Evolutionary conservation across 768 basidiomycete genomes (phyloP).

Genomic region (Cystobasidium tubakii): DNA sequence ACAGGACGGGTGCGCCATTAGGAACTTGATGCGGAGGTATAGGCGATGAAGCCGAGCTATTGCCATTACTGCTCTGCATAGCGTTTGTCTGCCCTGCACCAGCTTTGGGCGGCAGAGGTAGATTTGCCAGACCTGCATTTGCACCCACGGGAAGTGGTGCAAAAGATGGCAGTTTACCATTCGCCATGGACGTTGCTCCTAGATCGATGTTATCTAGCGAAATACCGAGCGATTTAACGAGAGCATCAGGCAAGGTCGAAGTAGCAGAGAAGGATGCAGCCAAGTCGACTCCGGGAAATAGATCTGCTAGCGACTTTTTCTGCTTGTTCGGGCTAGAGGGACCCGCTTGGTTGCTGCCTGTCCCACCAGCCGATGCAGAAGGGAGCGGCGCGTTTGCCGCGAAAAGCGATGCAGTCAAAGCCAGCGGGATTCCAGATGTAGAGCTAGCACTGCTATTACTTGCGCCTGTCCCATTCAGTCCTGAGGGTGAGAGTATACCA

Average conservation of each 20-base stretch:
- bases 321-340: not conserved
- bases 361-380: not conserved
- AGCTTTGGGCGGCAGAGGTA: conserved; percentile 14
- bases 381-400: conserved; percentile 1
- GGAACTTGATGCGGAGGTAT: not conserved
- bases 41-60: not conserved
- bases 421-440: not conserved
- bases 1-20: not conserved
- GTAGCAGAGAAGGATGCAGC: conserved; percentile 19
- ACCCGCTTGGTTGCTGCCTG: not conserved
- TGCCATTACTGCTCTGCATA: not conserved
- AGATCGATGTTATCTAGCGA: conserved; percentile 31
- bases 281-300: conserved; percentile 27
- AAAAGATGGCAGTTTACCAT: conserved; percentile 17
- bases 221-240: conserved; percentile 29
- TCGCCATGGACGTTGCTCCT: not conserved
- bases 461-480: not conserved
- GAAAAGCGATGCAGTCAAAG: not conserved
- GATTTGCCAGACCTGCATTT: conserved; percentile 1
- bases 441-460: not conserved
- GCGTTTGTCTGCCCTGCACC: not conserved
- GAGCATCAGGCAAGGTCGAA: conserved; percentile 1
- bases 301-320: conserved; percentile 17
- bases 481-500: conserved; percentile 8
- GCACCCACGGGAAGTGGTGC: conserved; percentile 4